Evolutionary conservation across 2,329 filamentous ascomycete species (phyloP).

Genomic region (Colletotrichum liriopes): DNA sequence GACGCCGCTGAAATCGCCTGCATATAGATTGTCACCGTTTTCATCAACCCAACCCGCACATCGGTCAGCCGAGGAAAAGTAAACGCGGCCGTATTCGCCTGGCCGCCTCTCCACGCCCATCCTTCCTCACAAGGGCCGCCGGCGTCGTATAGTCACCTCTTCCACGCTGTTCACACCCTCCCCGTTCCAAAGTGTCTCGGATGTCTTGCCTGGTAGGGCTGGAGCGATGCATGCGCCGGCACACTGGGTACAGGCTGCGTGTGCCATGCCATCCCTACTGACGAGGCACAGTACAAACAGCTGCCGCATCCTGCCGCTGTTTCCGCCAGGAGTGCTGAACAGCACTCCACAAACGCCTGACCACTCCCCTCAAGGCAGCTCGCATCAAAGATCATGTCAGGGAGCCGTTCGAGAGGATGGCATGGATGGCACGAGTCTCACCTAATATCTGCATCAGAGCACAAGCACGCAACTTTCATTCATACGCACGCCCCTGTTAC

Average conservation of each 20-base stretch:
- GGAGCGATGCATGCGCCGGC: conserved; percentile 14
- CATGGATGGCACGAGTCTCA: neutral
- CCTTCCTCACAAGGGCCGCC: neutral
- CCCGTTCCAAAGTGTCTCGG: neutral
- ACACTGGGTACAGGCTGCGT: neutral
- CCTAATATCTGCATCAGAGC: neutral
- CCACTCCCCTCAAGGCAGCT: neutral
- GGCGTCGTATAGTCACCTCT: neutral
- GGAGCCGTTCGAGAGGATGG: neutral
- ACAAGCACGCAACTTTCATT: neutral
- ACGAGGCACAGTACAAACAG: conserved; percentile 1
- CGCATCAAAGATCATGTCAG: too few species aligned
- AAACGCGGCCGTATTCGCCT: conserved; percentile 2
- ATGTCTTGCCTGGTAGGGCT: conserved; percentile 34
- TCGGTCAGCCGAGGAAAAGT: conserved; percentile 10
- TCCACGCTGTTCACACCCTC: neutral
- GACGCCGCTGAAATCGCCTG: conserved; percentile 6
- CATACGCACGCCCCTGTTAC: neutral
- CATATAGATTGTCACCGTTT: neutral
- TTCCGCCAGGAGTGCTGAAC: neutral
- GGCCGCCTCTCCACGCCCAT: neutral
- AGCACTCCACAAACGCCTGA: neutral
- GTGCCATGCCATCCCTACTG: conserved; percentile 1
- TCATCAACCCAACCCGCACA: neutral
- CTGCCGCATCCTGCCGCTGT: neutral